Evolutionary conservation across 73 alveolate species (phyloP).

Genomic region (Diophrys appendiculata): DNA sequence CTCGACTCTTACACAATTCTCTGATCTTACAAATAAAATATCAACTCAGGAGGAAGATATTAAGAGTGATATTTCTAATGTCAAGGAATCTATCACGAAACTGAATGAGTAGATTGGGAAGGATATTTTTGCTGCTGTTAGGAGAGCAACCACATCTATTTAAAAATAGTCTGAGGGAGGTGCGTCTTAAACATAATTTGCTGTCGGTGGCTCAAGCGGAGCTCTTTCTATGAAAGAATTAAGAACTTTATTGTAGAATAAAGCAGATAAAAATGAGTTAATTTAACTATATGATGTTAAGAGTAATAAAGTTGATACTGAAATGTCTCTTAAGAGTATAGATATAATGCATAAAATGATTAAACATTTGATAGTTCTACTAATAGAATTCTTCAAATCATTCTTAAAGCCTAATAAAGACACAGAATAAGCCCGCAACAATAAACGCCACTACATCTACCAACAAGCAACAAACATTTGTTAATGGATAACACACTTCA

Average conservation of each 20-base stretch:
- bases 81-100: neutral
- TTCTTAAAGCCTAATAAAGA: constrained; percentile 13
- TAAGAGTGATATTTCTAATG: no score
- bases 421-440: constrained; percentile 18
- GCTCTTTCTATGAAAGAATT: neutral
- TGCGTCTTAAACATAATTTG: neutral
- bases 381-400: constrained; percentile 6
- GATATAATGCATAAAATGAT: constrained; percentile 27
- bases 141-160: neutral
- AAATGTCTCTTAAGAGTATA: constrained; percentile 14
- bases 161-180: neutral
- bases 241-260: neutral
- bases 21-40: neutral
- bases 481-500: constrained; percentile 45
- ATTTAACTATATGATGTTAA: constrained; percentile 3
- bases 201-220: no score
- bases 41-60: neutral
- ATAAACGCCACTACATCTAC: constrained; percentile 20
- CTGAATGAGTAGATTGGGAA: neutral
- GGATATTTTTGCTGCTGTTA: neutral
- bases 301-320: constrained; percentile 29
- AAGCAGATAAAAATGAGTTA: constrained; percentile 16
- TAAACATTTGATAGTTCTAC: constrained; percentile 11
- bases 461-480: constrained; percentile 36
- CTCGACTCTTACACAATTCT: neutral